Conservation (phyloP, 441 rosid species). For the Rhodomyrtus psidioides region DNA sequence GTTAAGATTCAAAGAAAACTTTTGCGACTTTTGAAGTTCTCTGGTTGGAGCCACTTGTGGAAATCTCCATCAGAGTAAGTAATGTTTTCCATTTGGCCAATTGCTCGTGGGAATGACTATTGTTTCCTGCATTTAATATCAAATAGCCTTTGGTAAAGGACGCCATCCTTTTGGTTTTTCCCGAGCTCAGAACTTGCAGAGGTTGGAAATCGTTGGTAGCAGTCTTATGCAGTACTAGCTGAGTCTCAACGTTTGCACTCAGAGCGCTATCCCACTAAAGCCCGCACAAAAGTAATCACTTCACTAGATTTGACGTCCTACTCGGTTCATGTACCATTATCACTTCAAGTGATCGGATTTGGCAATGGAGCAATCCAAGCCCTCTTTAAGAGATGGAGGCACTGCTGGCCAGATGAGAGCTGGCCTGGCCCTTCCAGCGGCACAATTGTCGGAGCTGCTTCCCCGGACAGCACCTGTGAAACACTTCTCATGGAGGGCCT, state of each 20-base stretch:
- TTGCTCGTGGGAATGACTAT: background rate
- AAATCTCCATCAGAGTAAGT: too few relatives aligned
- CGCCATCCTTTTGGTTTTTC: background rate
- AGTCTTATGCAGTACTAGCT: background rate
- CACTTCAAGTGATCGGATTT: conserved; percentile 21
- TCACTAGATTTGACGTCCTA: background rate
- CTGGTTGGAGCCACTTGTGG: too few relatives aligned
- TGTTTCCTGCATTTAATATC: background rate
- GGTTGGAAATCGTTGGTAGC: background rate
- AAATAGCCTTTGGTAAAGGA: background rate
- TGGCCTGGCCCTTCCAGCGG: conserved; percentile 60
- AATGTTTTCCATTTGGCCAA: background rate
- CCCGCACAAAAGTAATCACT: background rate
- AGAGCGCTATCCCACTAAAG: background rate
- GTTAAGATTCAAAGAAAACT: background rate
- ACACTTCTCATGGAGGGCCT: background rate
- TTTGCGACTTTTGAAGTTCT: background rate
- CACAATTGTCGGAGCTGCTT: conserved; percentile 35
- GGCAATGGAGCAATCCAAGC: conserved; percentile 22
- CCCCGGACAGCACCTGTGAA: conserved; percentile 11
- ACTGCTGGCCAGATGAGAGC: conserved; percentile 64
- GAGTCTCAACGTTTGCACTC: background rate
- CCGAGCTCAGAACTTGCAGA: background rate
- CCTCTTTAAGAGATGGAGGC: conserved; percentile 42
- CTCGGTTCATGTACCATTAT: too few relatives aligned